phyloP scores from a whole-genome alignment of 2,329 filamentous ascomycete genomes.

The Conoideocrella luteorostrata region DNA sequence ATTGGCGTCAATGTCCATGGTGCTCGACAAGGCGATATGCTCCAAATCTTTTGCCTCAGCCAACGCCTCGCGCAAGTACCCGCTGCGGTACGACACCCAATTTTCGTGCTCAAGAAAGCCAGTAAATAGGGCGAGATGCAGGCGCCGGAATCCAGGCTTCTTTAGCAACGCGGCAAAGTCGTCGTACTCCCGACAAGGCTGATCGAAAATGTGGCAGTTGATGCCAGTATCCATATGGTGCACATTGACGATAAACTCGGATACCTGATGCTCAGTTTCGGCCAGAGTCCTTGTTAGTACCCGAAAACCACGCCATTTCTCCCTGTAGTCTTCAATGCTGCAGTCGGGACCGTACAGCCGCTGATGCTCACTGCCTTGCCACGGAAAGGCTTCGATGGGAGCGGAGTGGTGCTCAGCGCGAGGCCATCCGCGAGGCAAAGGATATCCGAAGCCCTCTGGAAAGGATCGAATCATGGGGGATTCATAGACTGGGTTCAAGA shows the following conservation, averaged over 20 bases:
- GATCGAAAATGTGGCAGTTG: slow-evolving; percentile 23
- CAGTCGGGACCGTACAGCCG: no score
- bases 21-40: slow-evolving; percentile 17
- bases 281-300: no score
- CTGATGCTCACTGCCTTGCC: no score
- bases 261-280: slow-evolving; percentile 17
- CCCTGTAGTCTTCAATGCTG: no score
- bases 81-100: background rate
- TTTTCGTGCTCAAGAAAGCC: background rate
- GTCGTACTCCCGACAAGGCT: slow-evolving; percentile 18
- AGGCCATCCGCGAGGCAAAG: slow-evolving; percentile 24
- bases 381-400: no score
- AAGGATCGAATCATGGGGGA: slow-evolving; percentile 37
- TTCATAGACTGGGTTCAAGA: slow-evolving; percentile 29
- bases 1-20: slow-evolving; percentile 1
- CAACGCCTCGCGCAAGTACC: slow-evolving; percentile 8
- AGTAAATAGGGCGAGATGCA: background rate
- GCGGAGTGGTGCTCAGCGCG: slow-evolving; percentile 11
- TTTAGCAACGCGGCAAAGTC: slow-evolving; percentile 16
- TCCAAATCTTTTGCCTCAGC: slow-evolving; percentile 14
- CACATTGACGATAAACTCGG: slow-evolving; percentile 28
- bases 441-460: slow-evolving; percentile 32
- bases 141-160: slow-evolving; percentile 2
- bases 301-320: no score
- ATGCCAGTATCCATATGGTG: slow-evolving; percentile 23